Conservation (phyloP, 2,329 filamentous ascomycete species). For the Chalaropsis ovoidea region DNA sequence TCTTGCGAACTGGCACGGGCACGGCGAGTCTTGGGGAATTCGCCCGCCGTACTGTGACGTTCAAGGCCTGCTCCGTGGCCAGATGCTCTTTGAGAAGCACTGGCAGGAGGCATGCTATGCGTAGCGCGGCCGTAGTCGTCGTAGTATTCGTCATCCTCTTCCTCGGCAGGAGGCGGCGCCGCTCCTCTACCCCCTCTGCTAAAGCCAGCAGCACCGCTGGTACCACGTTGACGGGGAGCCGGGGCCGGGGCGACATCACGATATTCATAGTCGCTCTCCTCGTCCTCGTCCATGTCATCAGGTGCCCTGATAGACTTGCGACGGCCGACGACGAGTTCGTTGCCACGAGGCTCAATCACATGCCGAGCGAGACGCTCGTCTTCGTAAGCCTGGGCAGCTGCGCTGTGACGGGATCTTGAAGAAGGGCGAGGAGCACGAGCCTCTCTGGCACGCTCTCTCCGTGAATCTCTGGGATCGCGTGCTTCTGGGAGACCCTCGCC, state of each 20-base stretch:
- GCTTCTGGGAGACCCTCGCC: neutral
- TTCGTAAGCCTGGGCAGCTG: conserved; percentile 13
- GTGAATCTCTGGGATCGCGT: conserved; percentile 13
- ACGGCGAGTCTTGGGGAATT: conserved; percentile 23
- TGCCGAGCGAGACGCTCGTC: conserved; percentile 11
- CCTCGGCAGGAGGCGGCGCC: conserved; percentile 1
- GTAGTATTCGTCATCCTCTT: conserved; percentile 22
- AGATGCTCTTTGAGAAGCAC: conserved; percentile 12
- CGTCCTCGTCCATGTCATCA: conserved; percentile 23
- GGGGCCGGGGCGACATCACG: conserved; percentile 1
- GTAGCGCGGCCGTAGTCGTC: conserved; percentile 15
- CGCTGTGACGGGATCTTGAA: conserved; percentile 17
- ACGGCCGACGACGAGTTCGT: conserved; percentile 21
- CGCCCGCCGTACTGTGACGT: conserved; percentile 22
- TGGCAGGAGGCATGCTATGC: conserved; percentile 15
- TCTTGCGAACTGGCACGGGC: conserved; percentile 15
- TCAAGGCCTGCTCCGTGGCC: conserved; percentile 12
- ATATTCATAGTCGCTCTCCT: conserved; percentile 20
- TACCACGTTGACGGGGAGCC: conserved; percentile 11
- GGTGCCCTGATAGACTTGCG: neutral
- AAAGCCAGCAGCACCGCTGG: conserved; percentile 5
- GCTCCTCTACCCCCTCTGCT: conserved; percentile 6
- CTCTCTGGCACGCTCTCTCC: conserved; percentile 7
- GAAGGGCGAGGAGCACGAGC: conserved; percentile 16
- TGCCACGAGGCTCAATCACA: conserved; percentile 14